Evolutionary conservation across 2,329 filamentous ascomycete species (phyloP), one percentile per base, ranked within the genome.

Genomic region (Aspergillus niger): DNA sequence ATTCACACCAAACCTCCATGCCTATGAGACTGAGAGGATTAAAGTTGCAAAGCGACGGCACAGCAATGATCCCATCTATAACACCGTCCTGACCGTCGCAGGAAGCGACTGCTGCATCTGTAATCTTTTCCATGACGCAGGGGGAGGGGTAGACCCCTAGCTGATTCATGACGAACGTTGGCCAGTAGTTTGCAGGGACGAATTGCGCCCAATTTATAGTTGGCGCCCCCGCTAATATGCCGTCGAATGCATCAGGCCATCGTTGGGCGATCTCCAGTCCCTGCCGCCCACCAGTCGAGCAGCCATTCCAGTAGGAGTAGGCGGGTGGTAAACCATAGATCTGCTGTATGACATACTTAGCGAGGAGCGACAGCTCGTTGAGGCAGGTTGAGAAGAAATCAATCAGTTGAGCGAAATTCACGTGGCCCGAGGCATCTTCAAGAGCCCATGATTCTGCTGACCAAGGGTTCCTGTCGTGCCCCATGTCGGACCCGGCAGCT

Each of bases 221-320:
- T 70, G 71, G 79, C 80, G 78, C 82, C 3, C 22, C 56, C 10
- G 84, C 80, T 1, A 86, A 63, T 8, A 84, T 78, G 15, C 85
- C 85, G 64, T 87, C 83, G 57, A 86, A 87, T 55, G 85, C 83
- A 0, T 80, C 75, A 0, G 86, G 84, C 61, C 80, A 86, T 3
- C 72, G 65, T 63, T 88, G 80, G 0, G 83, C 81, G 8, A 81
- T 49, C 59, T 67, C 63, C 7, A 65, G 56, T 1, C 63, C 68
- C 28, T 70, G 67, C 8, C 69, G 58, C 8, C 69, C 69, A 15
- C 69, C 69, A 3, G 47, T 55, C 1, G 67, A 70, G 52, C 69
- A 70, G 3, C 67, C 69, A 8, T 44, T 60, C 44, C 57, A 71
- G 28, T 71, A 70, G 1, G 68, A 65, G 30, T 66, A 65, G 2